Evolutionary conservation across 345 rosid species (phyloP), one percentile per base, ranked within the genome.

Genomic region (thale cress (Arabidopsis thaliana)): DNA sequence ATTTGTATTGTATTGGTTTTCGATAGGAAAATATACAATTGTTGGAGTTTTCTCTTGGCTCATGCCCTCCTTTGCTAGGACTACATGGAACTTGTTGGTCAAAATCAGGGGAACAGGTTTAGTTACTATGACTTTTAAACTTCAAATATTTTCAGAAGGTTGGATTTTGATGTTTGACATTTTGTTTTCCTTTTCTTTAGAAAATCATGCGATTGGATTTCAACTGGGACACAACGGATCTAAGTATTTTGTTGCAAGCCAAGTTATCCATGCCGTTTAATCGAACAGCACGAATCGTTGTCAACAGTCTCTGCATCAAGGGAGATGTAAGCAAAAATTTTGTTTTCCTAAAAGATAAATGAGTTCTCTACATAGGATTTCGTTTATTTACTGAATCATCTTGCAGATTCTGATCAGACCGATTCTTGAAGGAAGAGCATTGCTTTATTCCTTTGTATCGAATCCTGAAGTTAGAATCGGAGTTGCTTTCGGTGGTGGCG

Each of bases 401-500:
- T 59, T 79, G 69, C 96, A 95, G 99, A 93, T 95, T 79, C 83
- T 92, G 64, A 78, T 90, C 75, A 87, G 83, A 83, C 99, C 99
- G 34, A 81, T 85, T 72, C 80, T 92, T 64, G 91, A 89, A 40
- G 99, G 99, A 59, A 89, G 72, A 82, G 99, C 96, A 65, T 38
- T 95, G 72, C 69, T 95, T 30, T 92, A 90, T 80, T 95, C 97
- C 28, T 95, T 95, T 84, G 80, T 89, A 51, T 85, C 96, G 3
- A 78, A 78, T 33, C 99, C 99, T 24, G 93, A 95, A 65, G 92
- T 92, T 38, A 83, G 96, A 80, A 86, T 92, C 37, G 93, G 97
- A 78, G 82, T 95, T 75, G 97, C 97, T 73, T 95, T 95, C 62
- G 99, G 99, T 61, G 90, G 99, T 79, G 97, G 99, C 20, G 97